Base-by-base conservation (phyloP, 192 early-diverging fungal genomes). In the Coemansia asiatica region DNA sequence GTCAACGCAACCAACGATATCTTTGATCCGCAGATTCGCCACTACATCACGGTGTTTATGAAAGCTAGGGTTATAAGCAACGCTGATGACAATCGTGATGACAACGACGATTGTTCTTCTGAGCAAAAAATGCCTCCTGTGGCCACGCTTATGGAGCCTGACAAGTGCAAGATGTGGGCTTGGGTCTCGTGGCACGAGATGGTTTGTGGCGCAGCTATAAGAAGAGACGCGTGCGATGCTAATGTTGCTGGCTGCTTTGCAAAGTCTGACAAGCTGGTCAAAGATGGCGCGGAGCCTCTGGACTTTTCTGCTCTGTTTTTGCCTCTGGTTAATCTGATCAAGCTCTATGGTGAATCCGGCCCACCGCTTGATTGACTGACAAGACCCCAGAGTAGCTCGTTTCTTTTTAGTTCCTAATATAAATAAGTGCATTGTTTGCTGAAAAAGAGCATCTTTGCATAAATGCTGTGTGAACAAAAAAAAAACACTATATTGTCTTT, bases 91-190 rank as follows among this genome's bases (percentile, higher is more conserved):
- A n/a, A n/a, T n/a, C n/a, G n/a, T n/a, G n/a, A n/a, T n/a, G n/a
- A n/a, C n/a, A n/a, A n/a, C n/a, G n/a, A n/a, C n/a, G n/a, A n/a
- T n/a, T n/a, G n/a, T n/a, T n/a, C n/a, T n/a, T n/a, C n/a, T n/a
- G 22, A 26, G 50, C 6, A 6, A 23, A 22, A 19, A 53, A 6
- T 22, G 50, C 50, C 28, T 4, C 55, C 55, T 15, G 22, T 28
- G 9, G 67, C 62, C 6, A 22, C 49, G 44, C 60, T 60, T 15
- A 62, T 72, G 70, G 64, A 66, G 56, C 65, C 66, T 15, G 61
- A 63, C 10, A 67, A 65, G 54, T 69, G 67, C 27, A 5, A 15
- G 48, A 18, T 16, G 29, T 61, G 72, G 72, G 12, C 29, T 21
- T 64, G 72, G 50, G 29, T 65, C 50, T 56, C 51, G 18, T 71